Evolutionary conservation across 2,329 filamentous ascomycete genomes (phyloP).

Genomic region (Allantophomopsis cytisporea): DNA sequence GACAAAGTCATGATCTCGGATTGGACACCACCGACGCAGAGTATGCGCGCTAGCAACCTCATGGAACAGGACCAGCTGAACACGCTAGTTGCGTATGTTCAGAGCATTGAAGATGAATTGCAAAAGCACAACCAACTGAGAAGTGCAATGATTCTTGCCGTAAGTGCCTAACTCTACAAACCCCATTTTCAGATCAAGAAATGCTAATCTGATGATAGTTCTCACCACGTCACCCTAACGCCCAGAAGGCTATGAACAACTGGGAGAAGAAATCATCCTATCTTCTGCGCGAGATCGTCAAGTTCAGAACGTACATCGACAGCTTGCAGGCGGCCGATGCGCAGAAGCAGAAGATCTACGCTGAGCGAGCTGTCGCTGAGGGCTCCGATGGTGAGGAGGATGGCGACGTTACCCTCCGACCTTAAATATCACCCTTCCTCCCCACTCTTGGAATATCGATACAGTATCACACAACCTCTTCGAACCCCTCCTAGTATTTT

Average conservation of each 20-base stretch:
- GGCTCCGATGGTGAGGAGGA: conserved; percentile 9
- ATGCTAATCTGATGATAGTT: conserved; percentile 34
- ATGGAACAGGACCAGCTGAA: conserved; percentile 71
- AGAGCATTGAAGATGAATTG: conserved; percentile 74
- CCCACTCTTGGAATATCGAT: no score
- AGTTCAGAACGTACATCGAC: conserved; percentile 92
- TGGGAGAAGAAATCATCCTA: conserved; percentile 96
- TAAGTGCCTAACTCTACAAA: conserved; percentile 21
- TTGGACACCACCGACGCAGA: conserved; percentile 82
- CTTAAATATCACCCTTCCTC: no score
- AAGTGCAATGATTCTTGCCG: conserved; percentile 71
- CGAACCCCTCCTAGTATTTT: no score
- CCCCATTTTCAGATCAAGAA: neutral
- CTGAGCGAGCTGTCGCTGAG: conserved; percentile 31
- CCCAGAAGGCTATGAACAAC: conserved; percentile 77
- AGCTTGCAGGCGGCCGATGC: conserved; percentile 57
- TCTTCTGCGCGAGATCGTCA: conserved; percentile 84
- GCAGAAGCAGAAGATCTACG: conserved; percentile 56
- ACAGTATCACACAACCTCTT: no score
- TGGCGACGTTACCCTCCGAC: neutral
- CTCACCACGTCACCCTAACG: conserved; percentile 70
- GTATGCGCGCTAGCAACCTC: conserved; percentile 71
- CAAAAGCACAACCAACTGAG: conserved; percentile 80
- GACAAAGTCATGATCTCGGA: conserved; percentile 76
- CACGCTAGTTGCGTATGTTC: conserved; percentile 65